Base-by-base conservation (phyloP, 2,329 filamentous ascomycete species). In the Claviceps sp. region DNA sequence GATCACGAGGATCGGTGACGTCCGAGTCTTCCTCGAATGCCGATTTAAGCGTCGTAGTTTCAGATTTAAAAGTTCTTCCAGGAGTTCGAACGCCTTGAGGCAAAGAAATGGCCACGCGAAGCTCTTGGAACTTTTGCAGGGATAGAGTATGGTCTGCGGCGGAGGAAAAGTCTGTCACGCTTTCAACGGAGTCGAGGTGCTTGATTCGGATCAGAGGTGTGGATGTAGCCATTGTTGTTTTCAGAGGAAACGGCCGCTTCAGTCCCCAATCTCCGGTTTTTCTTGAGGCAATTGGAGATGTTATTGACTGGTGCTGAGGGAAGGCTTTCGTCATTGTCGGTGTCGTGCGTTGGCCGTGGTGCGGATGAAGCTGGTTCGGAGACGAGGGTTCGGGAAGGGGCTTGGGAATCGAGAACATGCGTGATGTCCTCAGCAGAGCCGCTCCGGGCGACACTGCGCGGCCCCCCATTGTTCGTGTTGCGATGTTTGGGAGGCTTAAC, bases 191-290 rank as follows among this genome's bases (percentile, higher is more conserved):
- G 71, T 97, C 91, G 57, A 95, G 77, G 54, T 85, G 78, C 61
- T 81, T 82, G 59, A 97, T 71, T 57, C 87, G 81, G 51, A 95
- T 78, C 48, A 87, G 74, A 9, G 89, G 87, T n/a, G 82, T 83
- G 6, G 83, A 81, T 6, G 81, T 82, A 51, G 80, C 79, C 20
- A 81, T 79, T 5, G 88, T 90, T 3, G 85, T 82, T 65, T 84
- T 84, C 8, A 84, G 70, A 1, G 91, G 91, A 5, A 97, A 73
- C 1, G 89, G 76, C 52, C 91, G 77, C 72, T 97, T 97, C 60
- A 96, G 72, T 14, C 91, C 91, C 90, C 91, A 97, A 63, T 97
- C 91, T 38, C 91, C 91, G 62, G 80, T 80, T 42, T 75, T 72
- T 24, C 88, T 77, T 7, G 89, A 90, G 18, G 81, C 76, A 45